phyloP scores from a whole-genome alignment of 2,329 filamentous ascomycete species.

The Periconia macrospinosa region DNA sequence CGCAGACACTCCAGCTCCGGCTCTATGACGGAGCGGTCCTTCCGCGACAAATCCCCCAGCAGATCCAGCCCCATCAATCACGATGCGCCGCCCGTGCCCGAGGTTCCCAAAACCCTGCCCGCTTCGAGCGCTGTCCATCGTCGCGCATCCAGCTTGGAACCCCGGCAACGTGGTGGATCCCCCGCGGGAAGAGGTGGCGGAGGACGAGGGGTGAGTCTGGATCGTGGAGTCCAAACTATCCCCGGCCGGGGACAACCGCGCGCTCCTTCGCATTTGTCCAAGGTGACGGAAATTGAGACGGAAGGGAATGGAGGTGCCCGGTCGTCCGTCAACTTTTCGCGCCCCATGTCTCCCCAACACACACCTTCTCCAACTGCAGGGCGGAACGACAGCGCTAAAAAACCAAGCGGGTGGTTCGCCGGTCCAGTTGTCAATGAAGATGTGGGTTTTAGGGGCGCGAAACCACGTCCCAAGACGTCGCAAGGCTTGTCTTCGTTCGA shows the following conservation, averaged over 20 bases:
- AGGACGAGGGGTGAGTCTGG: conserved; percentile 43
- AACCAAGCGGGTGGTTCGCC: conserved; percentile 42
- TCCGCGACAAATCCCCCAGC: conserved; percentile 69
- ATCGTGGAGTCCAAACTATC: conserved; percentile 32
- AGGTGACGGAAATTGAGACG: conserved; percentile 47
- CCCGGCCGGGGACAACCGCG: conserved; percentile 26
- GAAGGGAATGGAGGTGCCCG: conserved; percentile 47
- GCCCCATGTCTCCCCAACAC: conserved; percentile 54
- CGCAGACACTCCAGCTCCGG: conserved; percentile 63
- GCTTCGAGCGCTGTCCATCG: conserved; percentile 30
- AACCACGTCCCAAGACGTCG: conserved; percentile 31
- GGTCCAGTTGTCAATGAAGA: conserved; percentile 39
- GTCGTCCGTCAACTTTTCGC: conserved; percentile 57
- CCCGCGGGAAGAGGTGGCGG: conserved; percentile 43
- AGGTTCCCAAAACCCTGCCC: conserved; percentile 60
- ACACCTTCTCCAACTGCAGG: conserved; percentile 19
- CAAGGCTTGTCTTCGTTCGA: conserved; percentile 21
- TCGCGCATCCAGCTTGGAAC: conserved; percentile 55
- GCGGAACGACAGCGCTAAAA: conserved; percentile 1
- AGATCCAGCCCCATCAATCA: conserved; percentile 28
- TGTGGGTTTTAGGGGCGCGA: conserved; percentile 28
- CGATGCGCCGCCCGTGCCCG: conserved; percentile 75
- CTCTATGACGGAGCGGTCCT: conserved; percentile 88
- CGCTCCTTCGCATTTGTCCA: conserved; percentile 38
- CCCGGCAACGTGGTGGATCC: conserved; percentile 50